Percentiles rank a stretch among this genome's conserved stretches.
These are phyloP conservation scores for Gleditsia sinensis DNA, from an alignment of 306 rosid genomes.

Conservation along the genomic window DNA sequence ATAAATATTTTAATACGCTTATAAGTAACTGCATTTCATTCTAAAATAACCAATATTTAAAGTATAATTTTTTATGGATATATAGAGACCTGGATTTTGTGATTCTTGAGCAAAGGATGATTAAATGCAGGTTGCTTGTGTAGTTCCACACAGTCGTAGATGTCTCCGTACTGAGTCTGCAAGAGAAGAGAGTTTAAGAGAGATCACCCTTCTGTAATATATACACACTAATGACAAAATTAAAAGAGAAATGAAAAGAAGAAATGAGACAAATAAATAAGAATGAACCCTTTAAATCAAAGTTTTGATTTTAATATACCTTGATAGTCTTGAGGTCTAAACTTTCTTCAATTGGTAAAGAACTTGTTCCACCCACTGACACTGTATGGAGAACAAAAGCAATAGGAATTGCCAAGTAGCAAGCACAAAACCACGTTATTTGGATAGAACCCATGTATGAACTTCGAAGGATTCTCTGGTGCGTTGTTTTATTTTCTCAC, in stretches of 20 bases:
- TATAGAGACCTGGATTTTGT: constrained; percentile 12
- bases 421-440: not conserved
- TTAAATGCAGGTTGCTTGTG: constrained; percentile 20
- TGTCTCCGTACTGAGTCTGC: constrained; percentile 23
- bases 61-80: not conserved
- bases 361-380: not conserved
- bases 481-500: not conserved
- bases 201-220: too few relatives aligned
- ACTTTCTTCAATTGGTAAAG: not conserved
- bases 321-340: not conserved
- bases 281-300: not conserved
- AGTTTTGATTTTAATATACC: not conserved
- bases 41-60: too few relatives aligned
- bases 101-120: constrained; percentile 18
- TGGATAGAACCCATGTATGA: not conserved
- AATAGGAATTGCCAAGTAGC: not conserved
- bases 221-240: not conserved
- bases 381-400: not conserved
- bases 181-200: too few relatives aligned
- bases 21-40: too few relatives aligned
- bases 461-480: not conserved
- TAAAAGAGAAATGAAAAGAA: not conserved
- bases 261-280: not conserved
- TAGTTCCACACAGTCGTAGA: constrained; percentile 26
- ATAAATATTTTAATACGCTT: too few relatives aligned